These are phyloP conservation scores for Alternaria gansuensis DNA, from an alignment of 2,329 filamentous ascomycete genomes.

Conservation along the genomic window DNA sequence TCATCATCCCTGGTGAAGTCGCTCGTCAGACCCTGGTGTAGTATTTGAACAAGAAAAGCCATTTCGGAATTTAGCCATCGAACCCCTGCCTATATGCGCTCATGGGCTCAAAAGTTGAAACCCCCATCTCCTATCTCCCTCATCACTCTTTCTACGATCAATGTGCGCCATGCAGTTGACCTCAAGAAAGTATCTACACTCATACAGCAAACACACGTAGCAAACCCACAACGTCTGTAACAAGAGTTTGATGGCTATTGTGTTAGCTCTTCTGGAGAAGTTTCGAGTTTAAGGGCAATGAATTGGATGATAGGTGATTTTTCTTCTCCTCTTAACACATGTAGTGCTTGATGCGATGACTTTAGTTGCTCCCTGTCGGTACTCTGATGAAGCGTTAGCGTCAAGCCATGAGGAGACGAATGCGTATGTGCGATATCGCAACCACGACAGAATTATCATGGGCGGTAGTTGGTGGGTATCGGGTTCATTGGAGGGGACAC, in stretches of 20 bases:
- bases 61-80: background rate
- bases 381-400: too few relatives aligned
- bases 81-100: background rate
- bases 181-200: background rate
- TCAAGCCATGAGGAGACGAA: too few relatives aligned
- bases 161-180: background rate
- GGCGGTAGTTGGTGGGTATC: too few relatives aligned
- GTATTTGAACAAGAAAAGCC: background rate
- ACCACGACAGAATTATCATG: too few relatives aligned
- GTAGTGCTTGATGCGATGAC: too few relatives aligned
- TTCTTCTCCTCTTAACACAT: too few relatives aligned
- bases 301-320: too few relatives aligned
- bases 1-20: background rate
- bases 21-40: background rate
- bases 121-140: background rate
- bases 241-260: background rate
- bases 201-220: background rate
- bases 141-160: background rate
- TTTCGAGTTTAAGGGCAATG: background rate
- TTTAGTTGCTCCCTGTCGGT: too few relatives aligned
- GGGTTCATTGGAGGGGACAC: too few relatives aligned
- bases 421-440: too few relatives aligned
- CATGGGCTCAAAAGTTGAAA: background rate
- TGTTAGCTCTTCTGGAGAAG: background rate
- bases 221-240: background rate